phyloP scores from a whole-genome alignment of 83 land plant genomes.

The Thuja plicata region DNA sequence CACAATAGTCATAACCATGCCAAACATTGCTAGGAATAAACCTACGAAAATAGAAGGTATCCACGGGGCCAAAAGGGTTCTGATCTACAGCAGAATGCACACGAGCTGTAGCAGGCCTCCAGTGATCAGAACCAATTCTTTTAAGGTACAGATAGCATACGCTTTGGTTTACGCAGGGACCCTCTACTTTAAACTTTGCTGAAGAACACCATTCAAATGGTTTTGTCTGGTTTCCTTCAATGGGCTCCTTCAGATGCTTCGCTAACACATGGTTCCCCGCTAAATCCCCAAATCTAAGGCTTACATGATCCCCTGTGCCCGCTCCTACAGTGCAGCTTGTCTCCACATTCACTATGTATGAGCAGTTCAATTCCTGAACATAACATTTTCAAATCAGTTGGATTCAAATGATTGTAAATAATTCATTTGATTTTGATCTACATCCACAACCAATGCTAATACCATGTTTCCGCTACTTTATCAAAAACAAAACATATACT shows the following conservation, averaged over 20 bases:
- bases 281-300: slow-evolving; percentile 18
- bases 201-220: slow-evolving; percentile 14
- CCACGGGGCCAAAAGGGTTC: background rate
- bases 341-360: slow-evolving; percentile 21
- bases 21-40: slow-evolving; percentile 25
- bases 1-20: slow-evolving; percentile 24
- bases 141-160: slow-evolving; percentile 21
- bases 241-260: slow-evolving; percentile 21
- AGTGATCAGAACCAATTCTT: slow-evolving; percentile 10
- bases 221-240: background rate
- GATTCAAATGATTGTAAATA: too few relatives aligned
- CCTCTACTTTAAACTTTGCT: slow-evolving; percentile 16
- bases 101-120: slow-evolving; percentile 21
- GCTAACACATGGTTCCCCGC: slow-evolving; percentile 9
- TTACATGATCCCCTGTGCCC: slow-evolving; percentile 14
- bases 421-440: background rate
- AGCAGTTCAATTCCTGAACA: background rate
- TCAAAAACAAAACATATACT: too few relatives aligned
- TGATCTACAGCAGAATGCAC: background rate
- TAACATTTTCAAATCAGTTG: too few relatives aligned
- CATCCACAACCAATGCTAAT: too few relatives aligned
- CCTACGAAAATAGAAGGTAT: slow-evolving; percentile 16
- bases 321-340: slow-evolving; percentile 20
- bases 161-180: slow-evolving; percentile 16
- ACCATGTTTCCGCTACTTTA: too few relatives aligned